Evolutionary conservation across 352 stramenopile genomes (phyloP), one percentile per base, ranked within the genome.

Genomic region (Globisporangium sylvaticum): DNA sequence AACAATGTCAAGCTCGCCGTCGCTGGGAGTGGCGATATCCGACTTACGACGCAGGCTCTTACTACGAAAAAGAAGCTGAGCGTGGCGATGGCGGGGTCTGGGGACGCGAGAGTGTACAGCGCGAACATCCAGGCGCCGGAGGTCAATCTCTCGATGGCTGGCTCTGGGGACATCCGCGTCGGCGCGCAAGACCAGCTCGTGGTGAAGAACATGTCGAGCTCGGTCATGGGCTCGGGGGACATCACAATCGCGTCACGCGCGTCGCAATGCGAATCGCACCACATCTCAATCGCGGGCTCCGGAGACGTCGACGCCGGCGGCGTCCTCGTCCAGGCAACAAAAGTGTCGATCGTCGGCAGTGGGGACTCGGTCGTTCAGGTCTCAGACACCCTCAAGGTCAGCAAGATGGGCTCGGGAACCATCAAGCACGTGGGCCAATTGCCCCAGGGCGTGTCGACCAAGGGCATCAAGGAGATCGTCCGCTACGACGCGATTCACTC

Each of bases 211-310:
- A 22, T 78, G 29, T 44, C 50, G 15, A 69, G 50, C 37, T 68
- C 62, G 3, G 37, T 76, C 24, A 62, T 61, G 37, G 72, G 72
- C 18, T 76, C 69, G 0, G 72, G 72, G 0, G 62, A 72, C 54
- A 61, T 78, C 27, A 52, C 44, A 14, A 12, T 78, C 46, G 72
- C 69, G 1, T 66, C 72, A 3, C 20, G 24, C 0, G 15, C 32
- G 8, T 60, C 65, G 1, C 62, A 71, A 20, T 71, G 69, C 27
- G 58, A 57, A 0, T 34, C 54, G 1, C 60, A 62, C 31, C 61
- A 66, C 14, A 54, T 72, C 44, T 63, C 52, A n/a, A 66, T 79
- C 57, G 56, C 70, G 22, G 72, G 72, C 18, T 79, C 72, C 0
- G 72, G 72, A 0, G 52, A 62, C 4, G 59, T 79, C 1, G 69